Conservation (phyloP, 73 alveolate species). For the Paraurostyla sp. region DNA sequence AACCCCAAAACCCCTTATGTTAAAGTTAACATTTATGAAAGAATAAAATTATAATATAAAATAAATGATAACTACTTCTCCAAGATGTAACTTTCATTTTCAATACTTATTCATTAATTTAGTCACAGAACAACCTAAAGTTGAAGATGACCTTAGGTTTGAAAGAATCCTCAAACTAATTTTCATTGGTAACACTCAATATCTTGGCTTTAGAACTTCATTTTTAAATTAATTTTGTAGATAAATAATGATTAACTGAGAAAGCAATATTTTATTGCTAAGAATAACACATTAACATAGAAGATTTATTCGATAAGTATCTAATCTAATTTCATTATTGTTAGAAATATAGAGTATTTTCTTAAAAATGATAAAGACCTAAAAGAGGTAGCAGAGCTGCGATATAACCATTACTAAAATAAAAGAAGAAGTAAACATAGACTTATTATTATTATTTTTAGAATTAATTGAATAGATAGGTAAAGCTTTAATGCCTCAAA, state of each 20-base stretch:
- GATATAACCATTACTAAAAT: slow-evolving; percentile 38
- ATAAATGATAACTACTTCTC: not conserved
- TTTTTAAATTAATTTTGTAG: not conserved
- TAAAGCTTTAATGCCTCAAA: not conserved
- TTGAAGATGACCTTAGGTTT: slow-evolving; percentile 20
- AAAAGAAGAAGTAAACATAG: slow-evolving; percentile 20
- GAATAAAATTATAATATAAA: too few relatives aligned
- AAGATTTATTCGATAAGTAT: slow-evolving; percentile 15
- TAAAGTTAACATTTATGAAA: not conserved
- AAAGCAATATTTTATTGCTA: not conserved
- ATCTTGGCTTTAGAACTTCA: too few relatives aligned
- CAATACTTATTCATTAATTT: not conserved
- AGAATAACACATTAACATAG: slow-evolving; percentile 5
- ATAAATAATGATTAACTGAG: not conserved
- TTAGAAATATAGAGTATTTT: not conserved
- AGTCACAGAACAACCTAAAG: slow-evolving; percentile 3
- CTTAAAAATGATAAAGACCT: not conserved
- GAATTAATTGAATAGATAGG: not conserved
- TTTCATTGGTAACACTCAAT: not conserved
- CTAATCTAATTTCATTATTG: not conserved
- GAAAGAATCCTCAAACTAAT: not conserved
- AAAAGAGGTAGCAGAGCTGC: slow-evolving; percentile 16
- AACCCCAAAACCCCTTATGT: slow-evolving; percentile 6
- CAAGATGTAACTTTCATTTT: not conserved
- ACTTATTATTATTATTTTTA: not conserved